A percentile compares a stretch with the other conserved stretches of the same genome.
Conservation (phyloP, 768 basidiomycete species). For the Stropharia rugosoannulata region DNA sequence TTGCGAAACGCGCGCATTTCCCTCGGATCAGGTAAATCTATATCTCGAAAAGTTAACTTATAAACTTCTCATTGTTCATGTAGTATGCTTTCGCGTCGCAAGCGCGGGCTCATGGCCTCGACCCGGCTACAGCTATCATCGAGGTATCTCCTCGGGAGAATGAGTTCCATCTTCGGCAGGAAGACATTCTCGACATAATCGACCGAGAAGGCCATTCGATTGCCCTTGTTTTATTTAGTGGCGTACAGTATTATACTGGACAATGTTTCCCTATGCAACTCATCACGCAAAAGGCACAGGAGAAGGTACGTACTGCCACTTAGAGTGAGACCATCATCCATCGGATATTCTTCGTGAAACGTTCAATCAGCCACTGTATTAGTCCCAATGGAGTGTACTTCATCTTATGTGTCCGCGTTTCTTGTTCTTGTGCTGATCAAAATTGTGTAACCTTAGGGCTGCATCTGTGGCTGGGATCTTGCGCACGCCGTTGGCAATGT, state of each 20-base stretch:
- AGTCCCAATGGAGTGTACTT: neutral
- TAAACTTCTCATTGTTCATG: slow-evolving; percentile 10
- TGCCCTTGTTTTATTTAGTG: slow-evolving; percentile 89
- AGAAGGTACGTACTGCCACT: slow-evolving; percentile 51
- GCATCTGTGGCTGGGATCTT: slow-evolving; percentile 93
- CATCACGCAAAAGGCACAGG: slow-evolving; percentile 83
- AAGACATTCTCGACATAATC: slow-evolving; percentile 82
- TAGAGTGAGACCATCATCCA: neutral
- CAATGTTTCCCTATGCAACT: slow-evolving; percentile 88
- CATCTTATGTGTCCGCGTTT: slow-evolving; percentile 3
- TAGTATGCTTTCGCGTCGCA: slow-evolving; percentile 99
- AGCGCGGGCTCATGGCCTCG: slow-evolving; percentile 72
- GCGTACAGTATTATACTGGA: slow-evolving; percentile 97
- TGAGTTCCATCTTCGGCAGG: slow-evolving; percentile 82
- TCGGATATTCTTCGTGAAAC: neutral
- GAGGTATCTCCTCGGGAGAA: slow-evolving; percentile 78
- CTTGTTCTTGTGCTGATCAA: slow-evolving; percentile 13
- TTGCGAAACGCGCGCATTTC: slow-evolving; percentile 92
- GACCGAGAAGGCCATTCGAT: slow-evolving; percentile 72
- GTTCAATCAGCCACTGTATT: neutral
- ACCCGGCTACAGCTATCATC: slow-evolving; percentile 71
- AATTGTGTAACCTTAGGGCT: slow-evolving; percentile 58
- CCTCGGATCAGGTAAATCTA: slow-evolving; percentile 86
- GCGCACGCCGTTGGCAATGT: slow-evolving; percentile 97
- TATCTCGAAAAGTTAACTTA: slow-evolving; percentile 8